Evolutionary conservation across 2,329 filamentous ascomycete species (phyloP), one percentile per base, ranked within the genome.

Genomic region (Rhinocladiella similis): DNA sequence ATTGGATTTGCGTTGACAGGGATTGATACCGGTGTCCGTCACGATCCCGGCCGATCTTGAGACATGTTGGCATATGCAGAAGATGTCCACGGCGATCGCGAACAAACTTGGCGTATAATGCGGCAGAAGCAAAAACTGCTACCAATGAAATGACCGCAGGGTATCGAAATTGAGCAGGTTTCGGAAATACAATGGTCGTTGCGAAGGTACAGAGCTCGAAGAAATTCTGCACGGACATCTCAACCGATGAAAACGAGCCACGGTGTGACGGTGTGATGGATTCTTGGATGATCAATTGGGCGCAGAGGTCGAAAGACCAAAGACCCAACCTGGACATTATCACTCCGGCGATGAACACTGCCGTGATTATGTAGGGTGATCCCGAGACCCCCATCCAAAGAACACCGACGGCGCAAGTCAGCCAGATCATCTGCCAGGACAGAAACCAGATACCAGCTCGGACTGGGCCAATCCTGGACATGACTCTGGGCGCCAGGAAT

Each of bases 401-500:
- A 16, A 75, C 68, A 1, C 67, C 63, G 2, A 78, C 69, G 0
- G 76, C 81, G 0, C 68, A 73, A 1, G 73, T 74, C 3, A 86
- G 72, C 62, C 80, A 84, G 2, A 75, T 54, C n/a, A 87, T 74
- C 66, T 91, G 87, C 82, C 85, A 89, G 53, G 80, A 85, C 9
- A 87, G 67, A 60, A 83, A 84, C 89, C 89, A 91, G 2, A 91
- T 76, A 0, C 88, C 89, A 0, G 81, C 78, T n/a, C 89, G 75
- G 6, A 89, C 75, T 1, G 79, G 73, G 0, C 85, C 83, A 38
- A 87, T 79, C 38, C 70, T 72, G 2, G 70, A 69, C 67, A 83
- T 80, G 3, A 79, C 70, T 14, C 72, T 65, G 0, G 81, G 81
- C 1, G 80, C 81, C 6, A 79, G 68, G 63, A 80, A 75, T 1